A percentile compares a stretch with the other conserved stretches of the same genome.
phyloP scores from a whole-genome alignment of 208 protist genomes.

The Porcisia deanei region DNA sequence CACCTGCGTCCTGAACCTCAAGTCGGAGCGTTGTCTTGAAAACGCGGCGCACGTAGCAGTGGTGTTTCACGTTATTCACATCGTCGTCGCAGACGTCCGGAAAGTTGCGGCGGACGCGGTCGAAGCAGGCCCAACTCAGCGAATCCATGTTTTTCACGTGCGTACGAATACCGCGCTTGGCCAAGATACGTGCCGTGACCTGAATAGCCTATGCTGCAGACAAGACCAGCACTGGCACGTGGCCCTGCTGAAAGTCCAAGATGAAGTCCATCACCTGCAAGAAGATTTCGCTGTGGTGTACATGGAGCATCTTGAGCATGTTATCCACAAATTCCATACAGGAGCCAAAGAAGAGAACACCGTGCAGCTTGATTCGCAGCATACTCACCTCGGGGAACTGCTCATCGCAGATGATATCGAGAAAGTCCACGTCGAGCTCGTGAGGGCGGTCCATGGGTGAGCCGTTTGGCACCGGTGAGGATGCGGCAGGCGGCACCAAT shows the following conservation, averaged over 20 bases:
- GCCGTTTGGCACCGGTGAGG: constrained; percentile 14
- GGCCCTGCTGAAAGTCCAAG: constrained; percentile 55
- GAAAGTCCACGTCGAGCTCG: constrained; percentile 43
- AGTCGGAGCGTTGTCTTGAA: constrained; percentile 26
- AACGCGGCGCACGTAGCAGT: constrained; percentile 49
- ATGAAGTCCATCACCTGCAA: constrained; percentile 58
- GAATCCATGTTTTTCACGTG: constrained; percentile 61
- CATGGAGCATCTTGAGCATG: constrained; percentile 50
- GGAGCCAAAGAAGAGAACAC: constrained; percentile 59
- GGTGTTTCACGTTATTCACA: constrained; percentile 49
- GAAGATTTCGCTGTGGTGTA: constrained; percentile 52
- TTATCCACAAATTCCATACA: constrained; percentile 56
- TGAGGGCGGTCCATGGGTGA: constrained; percentile 28
- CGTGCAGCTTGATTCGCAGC: constrained; percentile 46
- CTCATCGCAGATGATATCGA: constrained; percentile 38
- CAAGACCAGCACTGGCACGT: constrained; percentile 59
- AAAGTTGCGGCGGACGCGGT: constrained; percentile 50
- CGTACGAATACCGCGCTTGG: constrained; percentile 49
- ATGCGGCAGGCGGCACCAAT: too few species aligned
- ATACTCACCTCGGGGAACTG: constrained; percentile 50
- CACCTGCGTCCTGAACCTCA: constrained; percentile 11
- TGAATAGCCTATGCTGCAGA: constrained; percentile 52
- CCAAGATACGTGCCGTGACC: constrained; percentile 39
- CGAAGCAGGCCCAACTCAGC: constrained; percentile 45
- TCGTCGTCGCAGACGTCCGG: constrained; percentile 45